Percentiles rank a stretch among this genome's conserved stretches.
phyloP scores from a whole-genome alignment of 1,284 basidiomycete species.

The Macrocystidia cucumis region DNA sequence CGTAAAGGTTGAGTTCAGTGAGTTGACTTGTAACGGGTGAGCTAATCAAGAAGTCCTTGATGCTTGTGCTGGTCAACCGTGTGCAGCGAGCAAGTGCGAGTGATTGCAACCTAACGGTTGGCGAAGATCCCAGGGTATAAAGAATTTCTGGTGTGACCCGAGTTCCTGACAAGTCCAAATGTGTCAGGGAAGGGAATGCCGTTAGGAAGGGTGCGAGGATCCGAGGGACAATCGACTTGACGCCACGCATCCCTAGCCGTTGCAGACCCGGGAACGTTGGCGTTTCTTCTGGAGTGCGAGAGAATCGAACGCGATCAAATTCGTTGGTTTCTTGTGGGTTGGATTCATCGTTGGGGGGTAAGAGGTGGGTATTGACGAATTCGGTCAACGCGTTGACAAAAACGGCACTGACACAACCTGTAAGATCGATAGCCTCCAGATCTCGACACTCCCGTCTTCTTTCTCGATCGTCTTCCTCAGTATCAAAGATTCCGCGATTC shows the following conservation, averaged over 20 bases:
- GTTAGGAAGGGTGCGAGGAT: slow-evolving; percentile 78
- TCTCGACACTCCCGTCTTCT: slow-evolving; percentile 72
- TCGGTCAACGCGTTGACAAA: slow-evolving; percentile 81
- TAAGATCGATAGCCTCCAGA: slow-evolving; percentile 87
- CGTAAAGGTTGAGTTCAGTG: slow-evolving; percentile 82
- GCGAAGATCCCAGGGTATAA: slow-evolving; percentile 52
- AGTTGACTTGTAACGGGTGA: slow-evolving; percentile 62
- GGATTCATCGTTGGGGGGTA: no score
- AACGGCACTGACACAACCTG: slow-evolving; percentile 87
- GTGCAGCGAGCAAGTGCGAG: slow-evolving; percentile 88
- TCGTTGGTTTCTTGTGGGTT: slow-evolving; percentile 31
- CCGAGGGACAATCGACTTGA: slow-evolving; percentile 67
- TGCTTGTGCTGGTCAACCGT: slow-evolving; percentile 72
- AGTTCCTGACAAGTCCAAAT: slow-evolving; percentile 86
- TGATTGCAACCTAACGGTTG: slow-evolving; percentile 64
- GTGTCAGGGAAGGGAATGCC: slow-evolving; percentile 82
- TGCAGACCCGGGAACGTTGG: slow-evolving; percentile 70
- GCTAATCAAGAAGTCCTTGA: slow-evolving; percentile 70
- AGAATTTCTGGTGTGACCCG: slow-evolving; percentile 78
- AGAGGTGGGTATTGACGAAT: slow-evolving; percentile 73
- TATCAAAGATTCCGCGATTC: slow-evolving; percentile 51
- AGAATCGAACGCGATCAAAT: slow-evolving; percentile 20
- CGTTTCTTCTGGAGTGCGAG: slow-evolving; percentile 36
- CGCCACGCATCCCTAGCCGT: slow-evolving; percentile 82
- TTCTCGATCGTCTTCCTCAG: slow-evolving; percentile 66